These are phyloP conservation scores for Saturnispora bothae DNA, from an alignment of 805 yeast genomes.

Conservation along the genomic window DNA sequence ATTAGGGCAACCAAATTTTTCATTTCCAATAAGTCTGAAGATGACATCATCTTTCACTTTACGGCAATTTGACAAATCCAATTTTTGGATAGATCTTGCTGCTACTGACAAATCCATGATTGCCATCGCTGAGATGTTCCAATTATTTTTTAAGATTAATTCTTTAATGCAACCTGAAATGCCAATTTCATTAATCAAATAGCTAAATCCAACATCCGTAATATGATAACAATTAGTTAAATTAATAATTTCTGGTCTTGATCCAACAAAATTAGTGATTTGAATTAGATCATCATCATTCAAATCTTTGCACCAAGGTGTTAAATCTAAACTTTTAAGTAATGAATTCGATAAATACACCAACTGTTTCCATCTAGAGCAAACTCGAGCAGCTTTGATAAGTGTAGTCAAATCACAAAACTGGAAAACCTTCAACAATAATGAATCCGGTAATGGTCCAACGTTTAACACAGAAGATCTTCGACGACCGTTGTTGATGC, in stretches of 20 bases:
- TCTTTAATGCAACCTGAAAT: constrained; percentile 46
- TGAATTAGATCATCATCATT: constrained; percentile 46
- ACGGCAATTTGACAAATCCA: constrained; percentile 64
- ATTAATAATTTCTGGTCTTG: constrained; percentile 50
- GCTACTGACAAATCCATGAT: constrained; percentile 67
- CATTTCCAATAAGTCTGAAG: constrained; percentile 56
- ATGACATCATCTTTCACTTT: constrained; percentile 64
- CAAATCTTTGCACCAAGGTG: constrained; percentile 50
- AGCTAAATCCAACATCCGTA: constrained; percentile 65
- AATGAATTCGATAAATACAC: constrained; percentile 46
- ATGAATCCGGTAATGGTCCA: constrained; percentile 52
- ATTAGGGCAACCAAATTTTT: constrained; percentile 43
- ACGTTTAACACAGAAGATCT: constrained; percentile 47
- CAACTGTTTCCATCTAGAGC: constrained; percentile 60
- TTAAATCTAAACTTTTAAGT: constrained; percentile 42
- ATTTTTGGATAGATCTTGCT: constrained; percentile 45
- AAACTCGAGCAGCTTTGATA: constrained; percentile 48
- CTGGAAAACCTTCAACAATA: constrained; percentile 44
- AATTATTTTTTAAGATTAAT: constrained; percentile 54
- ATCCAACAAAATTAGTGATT: constrained; percentile 61
- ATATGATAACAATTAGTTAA: constrained; percentile 68
- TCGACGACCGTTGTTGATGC: constrained; percentile 33
- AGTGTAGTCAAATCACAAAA: constrained; percentile 45
- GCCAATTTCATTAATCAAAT: constrained; percentile 61
- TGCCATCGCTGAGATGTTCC: constrained; percentile 76